Conservation (phyloP, 768 basidiomycete genomes). For the Dioszegia crocea region DNA sequence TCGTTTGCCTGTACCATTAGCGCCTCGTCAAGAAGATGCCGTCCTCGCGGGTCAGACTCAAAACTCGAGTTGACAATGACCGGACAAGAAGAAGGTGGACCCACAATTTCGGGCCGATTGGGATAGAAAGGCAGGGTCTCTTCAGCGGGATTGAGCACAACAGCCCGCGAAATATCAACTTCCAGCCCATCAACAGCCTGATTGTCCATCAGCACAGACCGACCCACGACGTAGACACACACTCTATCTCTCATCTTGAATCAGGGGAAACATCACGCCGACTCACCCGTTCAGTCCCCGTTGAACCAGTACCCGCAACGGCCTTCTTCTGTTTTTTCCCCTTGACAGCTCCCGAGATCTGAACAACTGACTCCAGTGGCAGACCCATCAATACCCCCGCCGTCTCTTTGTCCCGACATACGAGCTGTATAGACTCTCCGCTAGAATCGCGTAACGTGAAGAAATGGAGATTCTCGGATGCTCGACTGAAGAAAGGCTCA, state of each 20-base stretch:
- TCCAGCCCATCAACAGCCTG: slow-evolving; percentile 65
- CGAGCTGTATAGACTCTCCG: slow-evolving; percentile 69
- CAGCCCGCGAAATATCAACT: slow-evolving; percentile 66
- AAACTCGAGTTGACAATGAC: too few species aligned
- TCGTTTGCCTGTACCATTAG: slow-evolving; percentile 83
- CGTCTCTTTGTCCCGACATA: slow-evolving; percentile 49
- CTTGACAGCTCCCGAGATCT: slow-evolving; percentile 69
- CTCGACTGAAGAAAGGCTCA: slow-evolving; percentile 13
- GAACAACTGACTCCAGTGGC: slow-evolving; percentile 72
- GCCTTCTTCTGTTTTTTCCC: slow-evolving; percentile 48
- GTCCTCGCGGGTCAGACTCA: too few species aligned
- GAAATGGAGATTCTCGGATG: slow-evolving; percentile 61
- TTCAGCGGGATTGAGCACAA: slow-evolving; percentile 74
- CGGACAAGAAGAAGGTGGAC: too few species aligned
- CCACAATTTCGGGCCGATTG: slow-evolving; percentile 68
- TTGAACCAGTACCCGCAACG: neutral
- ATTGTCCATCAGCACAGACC: neutral
- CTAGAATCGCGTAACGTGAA: slow-evolving; percentile 76
- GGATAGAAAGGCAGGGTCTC: slow-evolving; percentile 75
- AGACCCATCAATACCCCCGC: slow-evolving; percentile 58
- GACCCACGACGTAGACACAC: too few species aligned
- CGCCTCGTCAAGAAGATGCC: too few species aligned
- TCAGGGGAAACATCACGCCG: too few species aligned
- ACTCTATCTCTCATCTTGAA: neutral
- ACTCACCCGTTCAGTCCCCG: neutral